phyloP scores from a whole-genome alignment of 2,329 filamentous ascomycete genomes.

The Simplicillium sp. region DNA sequence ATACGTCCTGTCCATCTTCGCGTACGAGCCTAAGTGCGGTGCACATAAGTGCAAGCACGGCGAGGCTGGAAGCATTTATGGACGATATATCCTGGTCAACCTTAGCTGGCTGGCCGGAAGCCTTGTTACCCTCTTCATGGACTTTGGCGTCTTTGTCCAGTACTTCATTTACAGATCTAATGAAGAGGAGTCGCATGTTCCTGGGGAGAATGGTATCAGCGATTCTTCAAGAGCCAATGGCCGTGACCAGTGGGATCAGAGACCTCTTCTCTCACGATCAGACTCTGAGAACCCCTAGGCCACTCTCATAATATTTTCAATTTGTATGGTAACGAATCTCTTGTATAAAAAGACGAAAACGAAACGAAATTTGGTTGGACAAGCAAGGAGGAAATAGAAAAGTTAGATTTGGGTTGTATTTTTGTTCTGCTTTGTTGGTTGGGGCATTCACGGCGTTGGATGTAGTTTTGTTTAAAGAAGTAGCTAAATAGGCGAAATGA shows the following conservation, averaged over 20 bases:
- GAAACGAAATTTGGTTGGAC: conserved; percentile 4
- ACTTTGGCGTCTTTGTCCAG: conserved; percentile 80
- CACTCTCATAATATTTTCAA: neutral
- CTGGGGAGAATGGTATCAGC: conserved; percentile 11
- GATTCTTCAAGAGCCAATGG: conserved; percentile 18
- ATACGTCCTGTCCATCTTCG: conserved; percentile 85
- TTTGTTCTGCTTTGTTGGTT: no score
- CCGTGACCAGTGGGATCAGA: conserved; percentile 26
- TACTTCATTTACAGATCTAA: conserved; percentile 71
- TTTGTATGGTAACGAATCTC: neutral
- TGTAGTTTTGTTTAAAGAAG: no score
- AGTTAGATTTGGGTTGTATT: no score
- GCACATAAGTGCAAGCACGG: conserved; percentile 47
- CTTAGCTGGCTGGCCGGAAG: conserved; percentile 85
- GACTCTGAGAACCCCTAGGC: conserved; percentile 8
- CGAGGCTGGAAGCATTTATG: conserved; percentile 61
- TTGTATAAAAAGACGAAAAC: neutral
- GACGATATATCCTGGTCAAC: conserved; percentile 79
- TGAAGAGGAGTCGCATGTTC: conserved; percentile 2
- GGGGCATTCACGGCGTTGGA: no score
- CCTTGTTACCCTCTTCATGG: conserved; percentile 75
- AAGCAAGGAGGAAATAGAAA: no score
- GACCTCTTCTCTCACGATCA: conserved; percentile 25
- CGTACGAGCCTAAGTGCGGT: conserved; percentile 68
- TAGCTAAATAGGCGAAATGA: no score